A percentile compares a stretch with the other conserved stretches of the same genome.
Conservation (phyloP, 192 early-diverging fungal species). For the Phlyctochytrium arcticum region DNA sequence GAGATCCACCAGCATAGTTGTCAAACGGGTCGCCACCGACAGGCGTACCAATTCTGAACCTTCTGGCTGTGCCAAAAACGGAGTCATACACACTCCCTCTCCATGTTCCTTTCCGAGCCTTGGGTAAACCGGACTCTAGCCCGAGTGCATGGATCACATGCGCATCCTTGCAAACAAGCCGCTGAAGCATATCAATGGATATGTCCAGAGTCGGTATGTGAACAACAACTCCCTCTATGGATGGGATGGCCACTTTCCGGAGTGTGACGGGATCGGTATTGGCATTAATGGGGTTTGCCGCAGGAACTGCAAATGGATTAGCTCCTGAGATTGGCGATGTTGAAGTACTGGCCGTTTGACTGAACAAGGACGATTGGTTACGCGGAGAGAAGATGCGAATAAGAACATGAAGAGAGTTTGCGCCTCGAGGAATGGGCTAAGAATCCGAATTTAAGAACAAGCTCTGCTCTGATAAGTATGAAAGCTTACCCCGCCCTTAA, state of each 20-base stretch:
- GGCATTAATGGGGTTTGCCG: too few species aligned
- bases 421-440: too few species aligned
- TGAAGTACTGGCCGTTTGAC: too few species aligned
- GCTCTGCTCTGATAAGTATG: background rate
- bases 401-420: too few species aligned
- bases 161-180: slow-evolving; percentile 29
- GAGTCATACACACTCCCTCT: slow-evolving; percentile 27
- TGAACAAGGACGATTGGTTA: too few species aligned
- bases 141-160: slow-evolving; percentile 20
- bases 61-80: slow-evolving; percentile 17
- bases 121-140: slow-evolving; percentile 14
- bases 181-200: slow-evolving; percentile 39
- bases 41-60: slow-evolving; percentile 19
- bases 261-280: too few species aligned
- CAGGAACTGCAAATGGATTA: too few species aligned
- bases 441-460: too few species aligned
- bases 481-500: slow-evolving; percentile 12
- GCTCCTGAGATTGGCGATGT: too few species aligned
- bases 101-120: slow-evolving; percentile 7
- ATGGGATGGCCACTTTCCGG: too few species aligned
- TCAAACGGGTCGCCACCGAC: background rate
- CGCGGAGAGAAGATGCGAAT: too few species aligned
- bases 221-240: slow-evolving; percentile 18
- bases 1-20: background rate
- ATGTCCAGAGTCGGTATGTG: slow-evolving; percentile 32